phyloP scores from a whole-genome alignment of 768 basidiomycete genomes.

The Obba rivulosa region DNA sequence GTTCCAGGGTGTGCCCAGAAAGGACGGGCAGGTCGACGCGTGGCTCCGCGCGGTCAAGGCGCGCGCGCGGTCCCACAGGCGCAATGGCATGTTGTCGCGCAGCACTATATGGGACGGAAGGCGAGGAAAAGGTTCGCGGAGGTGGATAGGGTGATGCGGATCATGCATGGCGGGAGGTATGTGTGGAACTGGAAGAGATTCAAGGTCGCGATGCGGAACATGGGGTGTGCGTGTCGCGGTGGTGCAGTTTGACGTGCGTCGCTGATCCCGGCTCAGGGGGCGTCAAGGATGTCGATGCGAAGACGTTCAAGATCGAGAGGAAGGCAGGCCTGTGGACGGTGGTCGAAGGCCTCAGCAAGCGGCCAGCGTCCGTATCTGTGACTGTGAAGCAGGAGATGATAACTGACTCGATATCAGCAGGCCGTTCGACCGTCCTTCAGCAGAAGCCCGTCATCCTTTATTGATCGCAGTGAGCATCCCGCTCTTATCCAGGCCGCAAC shows the following conservation, averaged over 20 bases:
- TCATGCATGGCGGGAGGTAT: slow-evolving; percentile 73
- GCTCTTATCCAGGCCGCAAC: slow-evolving; percentile 19
- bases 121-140: slow-evolving; percentile 66
- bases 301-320: slow-evolving; percentile 54
- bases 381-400: slow-evolving; percentile 9
- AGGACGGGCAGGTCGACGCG: slow-evolving; percentile 62
- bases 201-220: slow-evolving; percentile 70
- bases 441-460: slow-evolving; percentile 9
- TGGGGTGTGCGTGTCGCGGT: slow-evolving; percentile 62
- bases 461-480: background rate
- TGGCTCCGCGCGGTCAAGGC: slow-evolving; percentile 70
- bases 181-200: slow-evolving; percentile 84
- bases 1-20: slow-evolving; percentile 65
- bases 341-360: slow-evolving; percentile 44
- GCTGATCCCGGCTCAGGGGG: slow-evolving; percentile 44
- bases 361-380: slow-evolving; percentile 35
- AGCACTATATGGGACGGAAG: slow-evolving; percentile 67
- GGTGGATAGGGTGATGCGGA: slow-evolving; percentile 65
- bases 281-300: slow-evolving; percentile 54
- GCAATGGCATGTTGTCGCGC: slow-evolving; percentile 78
- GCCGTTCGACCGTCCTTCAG: slow-evolving; percentile 5
- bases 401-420: background rate
- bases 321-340: slow-evolving; percentile 45
- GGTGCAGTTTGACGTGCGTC: background rate
- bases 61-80: slow-evolving; percentile 73